phyloP scores from a whole-genome alignment of 495 filamentous ascomycete genomes.

The Margaritispora aquatica region DNA sequence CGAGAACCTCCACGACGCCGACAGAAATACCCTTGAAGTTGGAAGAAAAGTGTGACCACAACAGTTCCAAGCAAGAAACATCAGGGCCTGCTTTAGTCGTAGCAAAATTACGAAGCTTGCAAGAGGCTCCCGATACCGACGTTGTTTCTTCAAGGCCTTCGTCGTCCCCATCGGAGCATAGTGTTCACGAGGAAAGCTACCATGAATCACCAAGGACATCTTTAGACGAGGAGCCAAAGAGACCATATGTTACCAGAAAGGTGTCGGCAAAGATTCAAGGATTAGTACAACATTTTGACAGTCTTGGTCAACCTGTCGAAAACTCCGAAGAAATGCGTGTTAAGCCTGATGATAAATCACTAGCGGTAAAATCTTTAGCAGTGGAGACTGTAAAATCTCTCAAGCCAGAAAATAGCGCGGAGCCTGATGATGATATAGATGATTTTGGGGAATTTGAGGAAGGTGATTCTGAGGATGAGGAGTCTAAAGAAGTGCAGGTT shows the following conservation, averaged over 20 bases:
- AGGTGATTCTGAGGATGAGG: conserved; percentile 19
- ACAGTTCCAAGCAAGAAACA: neutral
- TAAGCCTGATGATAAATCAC: neutral
- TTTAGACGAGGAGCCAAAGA: conserved; percentile 42
- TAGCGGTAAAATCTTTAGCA: neutral
- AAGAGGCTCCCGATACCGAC: neutral
- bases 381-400: no score
- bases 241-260: conserved; percentile 21
- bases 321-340: neutral
- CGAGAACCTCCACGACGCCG: neutral
- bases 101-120: neutral
- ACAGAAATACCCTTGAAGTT: neutral
- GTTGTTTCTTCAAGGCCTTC: conserved; percentile 31
- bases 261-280: conserved; percentile 38
- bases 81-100: neutral
- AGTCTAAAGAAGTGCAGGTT: no score
- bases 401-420: neutral
- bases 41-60: neutral
- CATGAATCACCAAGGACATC: conserved; percentile 48
- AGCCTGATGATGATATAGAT: conserved; percentile 33
- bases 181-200: conserved; percentile 29
- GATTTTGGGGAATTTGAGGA: conserved; percentile 46
- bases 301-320: conserved; percentile 31
- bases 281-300: conserved; percentile 42
- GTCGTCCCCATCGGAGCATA: conserved; percentile 35